phyloP scores from a whole-genome alignment of 2,329 filamentous ascomycete species.

The Ophiosphaerella narmari region DNA sequence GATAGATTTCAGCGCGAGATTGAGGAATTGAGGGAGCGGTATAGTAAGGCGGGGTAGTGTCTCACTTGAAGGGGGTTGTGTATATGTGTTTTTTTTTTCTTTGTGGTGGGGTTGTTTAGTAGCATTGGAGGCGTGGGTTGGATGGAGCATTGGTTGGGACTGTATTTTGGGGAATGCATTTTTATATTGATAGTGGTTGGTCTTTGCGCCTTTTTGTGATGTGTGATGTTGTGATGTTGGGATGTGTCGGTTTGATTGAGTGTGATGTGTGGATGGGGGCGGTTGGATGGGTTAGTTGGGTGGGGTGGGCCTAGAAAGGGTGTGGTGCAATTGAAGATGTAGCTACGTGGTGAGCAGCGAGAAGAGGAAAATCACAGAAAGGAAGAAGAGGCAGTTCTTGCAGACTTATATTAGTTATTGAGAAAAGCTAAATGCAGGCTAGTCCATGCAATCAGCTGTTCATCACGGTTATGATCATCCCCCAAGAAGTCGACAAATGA shows the following conservation, averaged over 20 bases:
- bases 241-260: no score
- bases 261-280: neutral
- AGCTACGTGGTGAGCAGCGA: neutral
- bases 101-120: neutral
- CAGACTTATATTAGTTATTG: slow-evolving; percentile 18
- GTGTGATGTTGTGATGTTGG: no score
- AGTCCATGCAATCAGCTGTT: slow-evolving; percentile 15
- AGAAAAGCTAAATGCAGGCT: slow-evolving; percentile 20
- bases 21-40: slow-evolving; percentile 42
- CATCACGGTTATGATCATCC: slow-evolving; percentile 11
- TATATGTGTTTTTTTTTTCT: neutral
- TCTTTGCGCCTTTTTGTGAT: no score
- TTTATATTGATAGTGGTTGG: no score
- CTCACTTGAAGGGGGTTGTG: neutral
- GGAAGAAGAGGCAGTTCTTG: neutral
- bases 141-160: neutral
- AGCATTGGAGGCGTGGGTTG: neutral
- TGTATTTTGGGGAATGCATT: no score
- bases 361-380: neutral
- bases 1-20: slow-evolving; percentile 47
- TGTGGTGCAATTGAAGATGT: no score
- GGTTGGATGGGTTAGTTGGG: neutral
- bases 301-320: no score
- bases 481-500: slow-evolving; percentile 13
- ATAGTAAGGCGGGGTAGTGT: slow-evolving; percentile 21